phyloP scores from a whole-genome alignment of 228 moss, liverwort and hornwort genomes.

The Sphagnum fallax region DNA sequence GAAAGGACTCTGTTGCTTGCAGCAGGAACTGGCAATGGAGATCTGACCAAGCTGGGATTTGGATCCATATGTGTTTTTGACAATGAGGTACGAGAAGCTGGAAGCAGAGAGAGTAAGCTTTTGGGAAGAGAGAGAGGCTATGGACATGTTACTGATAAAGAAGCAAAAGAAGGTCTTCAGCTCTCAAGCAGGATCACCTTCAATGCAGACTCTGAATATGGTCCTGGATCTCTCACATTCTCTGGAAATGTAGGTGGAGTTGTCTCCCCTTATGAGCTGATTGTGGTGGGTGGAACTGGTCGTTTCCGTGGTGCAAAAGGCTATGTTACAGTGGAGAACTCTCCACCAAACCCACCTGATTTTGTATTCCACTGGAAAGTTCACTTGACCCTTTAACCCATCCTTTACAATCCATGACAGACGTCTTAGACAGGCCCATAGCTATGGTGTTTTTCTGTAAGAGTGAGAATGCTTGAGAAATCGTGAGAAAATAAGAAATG shows the following conservation, averaged over 20 bases:
- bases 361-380: conserved; percentile 31
- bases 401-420: too few species aligned
- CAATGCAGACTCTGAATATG: conserved; percentile 11
- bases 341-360: conserved; percentile 10
- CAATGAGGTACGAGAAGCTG: conserved; percentile 32
- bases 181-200: conserved; percentile 25
- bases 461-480: too few species aligned
- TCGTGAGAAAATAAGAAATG: too few species aligned
- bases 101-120: conserved; percentile 7
- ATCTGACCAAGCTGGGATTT: conserved; percentile 14
- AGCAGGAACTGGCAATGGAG: conserved; percentile 15
- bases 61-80: conserved; percentile 32
- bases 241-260: conserved; percentile 18
- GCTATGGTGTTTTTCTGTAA: too few species aligned
- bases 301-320: conserved; percentile 32
- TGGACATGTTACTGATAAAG: conserved; percentile 15
- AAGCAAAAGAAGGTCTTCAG: conserved; percentile 17
- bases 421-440: too few species aligned
- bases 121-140: conserved; percentile 34
- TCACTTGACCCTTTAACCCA: neutral
- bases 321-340: conserved; percentile 12
- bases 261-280: conserved; percentile 10
- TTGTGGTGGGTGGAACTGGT: conserved; percentile 32
- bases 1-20: conserved; percentile 21
- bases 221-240: conserved; percentile 12